phyloP scores from a whole-genome alignment of 2,329 filamentous ascomycete species.

The Metarhizium rileyi region DNA sequence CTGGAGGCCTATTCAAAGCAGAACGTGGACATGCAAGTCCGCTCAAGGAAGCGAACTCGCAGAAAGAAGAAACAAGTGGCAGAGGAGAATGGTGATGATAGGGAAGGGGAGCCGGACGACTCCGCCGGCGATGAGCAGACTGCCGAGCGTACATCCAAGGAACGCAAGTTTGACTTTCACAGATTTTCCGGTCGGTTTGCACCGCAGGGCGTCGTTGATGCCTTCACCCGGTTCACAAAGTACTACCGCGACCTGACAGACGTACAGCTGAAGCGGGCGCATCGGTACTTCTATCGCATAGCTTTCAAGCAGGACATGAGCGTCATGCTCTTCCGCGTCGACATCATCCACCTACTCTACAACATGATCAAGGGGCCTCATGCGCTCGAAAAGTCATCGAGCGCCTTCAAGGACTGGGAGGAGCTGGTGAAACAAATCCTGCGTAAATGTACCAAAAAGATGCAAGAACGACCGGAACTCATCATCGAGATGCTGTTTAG shows the following conservation, averaged over 20 bases:
- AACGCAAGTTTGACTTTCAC: constrained; percentile 90
- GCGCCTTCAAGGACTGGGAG: constrained; percentile 82
- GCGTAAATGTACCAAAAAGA: constrained; percentile 70
- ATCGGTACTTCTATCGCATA: constrained; percentile 87
- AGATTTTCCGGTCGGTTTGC: constrained; percentile 74
- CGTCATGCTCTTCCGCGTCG: constrained; percentile 80
- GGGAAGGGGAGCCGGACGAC: constrained; percentile 54
- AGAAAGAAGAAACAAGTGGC: constrained; percentile 63
- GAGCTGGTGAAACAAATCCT: constrained; percentile 79
- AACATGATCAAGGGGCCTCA: constrained; percentile 86
- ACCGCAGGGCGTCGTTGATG: constrained; percentile 77
- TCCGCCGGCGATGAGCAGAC: constrained; percentile 61
- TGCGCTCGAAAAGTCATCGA: constrained; percentile 55
- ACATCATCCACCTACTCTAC: constrained; percentile 81
- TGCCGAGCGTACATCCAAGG: constrained; percentile 61
- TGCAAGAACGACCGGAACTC: constrained; percentile 75
- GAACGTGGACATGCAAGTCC: constrained; percentile 87
- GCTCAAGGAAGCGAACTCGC: constrained; percentile 61
- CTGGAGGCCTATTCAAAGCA: constrained; percentile 90
- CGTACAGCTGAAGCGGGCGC: constrained; percentile 78
- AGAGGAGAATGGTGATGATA: constrained; percentile 27
- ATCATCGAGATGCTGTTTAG: constrained; percentile 91
- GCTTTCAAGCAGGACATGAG: constrained; percentile 92
- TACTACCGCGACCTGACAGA: constrained; percentile 74
- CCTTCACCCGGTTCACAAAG: constrained; percentile 69